Base-by-base conservation (phyloP, 306 rosid genomes). In the Parietaria judaica region DNA sequence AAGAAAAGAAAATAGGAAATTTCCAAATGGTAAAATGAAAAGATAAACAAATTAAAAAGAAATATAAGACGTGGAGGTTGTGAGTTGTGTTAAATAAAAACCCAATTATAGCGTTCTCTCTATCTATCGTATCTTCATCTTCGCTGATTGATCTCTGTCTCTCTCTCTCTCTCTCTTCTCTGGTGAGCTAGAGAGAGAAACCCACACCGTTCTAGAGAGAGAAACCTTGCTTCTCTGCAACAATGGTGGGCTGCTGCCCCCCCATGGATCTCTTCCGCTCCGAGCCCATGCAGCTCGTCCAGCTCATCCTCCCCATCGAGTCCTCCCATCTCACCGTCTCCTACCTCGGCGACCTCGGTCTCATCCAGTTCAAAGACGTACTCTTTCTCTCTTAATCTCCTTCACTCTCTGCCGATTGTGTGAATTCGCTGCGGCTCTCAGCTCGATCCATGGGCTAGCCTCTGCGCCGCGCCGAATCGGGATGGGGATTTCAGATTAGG, bases 251-350 rank as follows among this genome's bases (percentile, higher is more conserved):
- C 6, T 84, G 99, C 72, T 88, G 88, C 48, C 99, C 97, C 37
- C 88, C 89, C 70, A 88, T 88, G 99, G 90, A 88, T 86, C 97
- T 94, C 60, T 82, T 94, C 82, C 81, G 99, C 72, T 94, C 99
- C 60, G 99, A 94, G 85, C 73, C 97, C 69, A 94, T 94, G 99
- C 99, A 94, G 64, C 90, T 94, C 7, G 80, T 94, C 63, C 99
- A 88, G 81, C 87, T 94, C 81, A 94, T 94, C 84, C 79, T 94
- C 58, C 99, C 99, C 53, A 83, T 88, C 54, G 99, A 94, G 81
- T 82, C 97, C 39, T 88, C 99, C 65, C 99, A 88, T 56, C 74
- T 65, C 72, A 84, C 99, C 54, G 84, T 84, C 76, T 82, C 99
- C 8, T 94, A 88, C 58, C 94, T 94, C 67, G 99, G 97, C n/a